phyloP scores from a whole-genome alignment of 495 filamentous ascomycete genomes.

The Podospora bellae-mahoneyi region DNA sequence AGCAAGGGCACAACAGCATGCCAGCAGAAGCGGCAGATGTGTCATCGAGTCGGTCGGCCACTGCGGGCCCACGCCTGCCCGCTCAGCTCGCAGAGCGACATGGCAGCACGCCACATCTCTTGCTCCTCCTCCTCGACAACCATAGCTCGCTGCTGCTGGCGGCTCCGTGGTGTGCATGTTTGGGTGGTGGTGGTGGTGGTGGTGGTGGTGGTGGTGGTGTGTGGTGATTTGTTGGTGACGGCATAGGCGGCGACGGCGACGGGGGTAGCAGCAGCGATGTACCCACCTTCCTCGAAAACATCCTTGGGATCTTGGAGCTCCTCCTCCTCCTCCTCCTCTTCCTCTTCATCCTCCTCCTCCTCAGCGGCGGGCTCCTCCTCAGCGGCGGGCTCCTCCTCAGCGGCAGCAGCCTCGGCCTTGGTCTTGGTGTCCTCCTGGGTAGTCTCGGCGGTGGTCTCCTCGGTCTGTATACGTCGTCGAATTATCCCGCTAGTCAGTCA shows the following conservation, averaged over 20 bases:
- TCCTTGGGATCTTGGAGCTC: conserved; percentile 87
- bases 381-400: conserved; percentile 45
- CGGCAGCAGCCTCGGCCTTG: conserved; percentile 49
- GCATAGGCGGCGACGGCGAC: background rate
- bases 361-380: conserved; percentile 49
- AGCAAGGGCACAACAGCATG: background rate
- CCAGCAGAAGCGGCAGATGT: background rate
- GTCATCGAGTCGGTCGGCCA: conserved; percentile 5
- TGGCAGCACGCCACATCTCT: conserved; percentile 3
- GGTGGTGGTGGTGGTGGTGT: background rate
- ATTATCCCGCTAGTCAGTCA: conserved; percentile 6
- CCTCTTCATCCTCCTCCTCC: conserved; percentile 53
- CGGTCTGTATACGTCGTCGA: conserved; percentile 14
- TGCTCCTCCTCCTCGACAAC: background rate
- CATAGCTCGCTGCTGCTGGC: background rate
- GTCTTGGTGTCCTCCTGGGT: conserved; percentile 49
- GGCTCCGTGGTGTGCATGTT: background rate
- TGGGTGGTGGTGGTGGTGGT: background rate
- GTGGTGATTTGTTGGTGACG: background rate
- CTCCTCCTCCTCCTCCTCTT: conserved; percentile 86
- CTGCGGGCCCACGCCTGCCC: conserved; percentile 7
- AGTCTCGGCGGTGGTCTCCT: conserved; percentile 37
- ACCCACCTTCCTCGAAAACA: conserved; percentile 85
- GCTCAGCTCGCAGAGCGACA: conserved; percentile 3
- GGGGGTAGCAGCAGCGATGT: conserved; percentile 4